Conservation (phyloP, 148 eudicot species). For the Silene uniflora region DNA sequence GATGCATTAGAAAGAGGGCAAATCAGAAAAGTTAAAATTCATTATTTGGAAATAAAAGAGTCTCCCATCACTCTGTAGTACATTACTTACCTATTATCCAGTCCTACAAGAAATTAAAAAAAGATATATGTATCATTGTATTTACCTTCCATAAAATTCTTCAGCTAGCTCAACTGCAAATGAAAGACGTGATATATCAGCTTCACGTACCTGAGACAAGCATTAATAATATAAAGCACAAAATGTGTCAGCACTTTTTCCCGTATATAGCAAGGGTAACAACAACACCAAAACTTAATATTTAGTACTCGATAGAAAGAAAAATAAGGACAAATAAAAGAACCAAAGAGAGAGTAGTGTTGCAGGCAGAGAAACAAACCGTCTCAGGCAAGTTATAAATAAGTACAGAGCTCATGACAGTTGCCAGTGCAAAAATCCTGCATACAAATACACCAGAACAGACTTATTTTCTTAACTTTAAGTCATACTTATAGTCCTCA, state of each 20-base stretch:
- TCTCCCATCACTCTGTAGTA: too few species aligned
- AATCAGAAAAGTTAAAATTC: too few species aligned
- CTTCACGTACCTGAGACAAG: slow-evolving; percentile 75
- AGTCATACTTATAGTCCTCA: slow-evolving; percentile 11
- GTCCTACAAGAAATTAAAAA: neutral
- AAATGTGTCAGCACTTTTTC: neutral
- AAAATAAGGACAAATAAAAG: neutral
- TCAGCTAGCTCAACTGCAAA: slow-evolving; percentile 99
- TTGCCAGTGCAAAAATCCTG: slow-evolving; percentile 97
- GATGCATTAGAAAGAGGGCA: too few species aligned
- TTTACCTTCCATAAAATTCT: slow-evolving; percentile 95
- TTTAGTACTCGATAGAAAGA: neutral
- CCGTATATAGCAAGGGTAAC: neutral
- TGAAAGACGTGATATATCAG: slow-evolving; percentile 91
- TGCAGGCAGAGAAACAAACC: slow-evolving; percentile 56
- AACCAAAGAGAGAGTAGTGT: slow-evolving; percentile 22
- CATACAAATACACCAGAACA: slow-evolving; percentile 23
- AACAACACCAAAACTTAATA: neutral
- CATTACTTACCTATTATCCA: too few species aligned
- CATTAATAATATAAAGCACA: neutral
- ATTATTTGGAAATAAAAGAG: too few species aligned
- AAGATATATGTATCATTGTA: neutral
- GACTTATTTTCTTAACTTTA: slow-evolving; percentile 13
- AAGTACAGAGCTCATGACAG: slow-evolving; percentile 93
- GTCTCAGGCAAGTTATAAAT: slow-evolving; percentile 97